Percentiles rank a stretch among this genome's conserved stretches.
These are phyloP conservation scores for Penicillium desertorum DNA, from an alignment of 495 filamentous ascomycete genomes.

Conservation along the genomic window DNA sequence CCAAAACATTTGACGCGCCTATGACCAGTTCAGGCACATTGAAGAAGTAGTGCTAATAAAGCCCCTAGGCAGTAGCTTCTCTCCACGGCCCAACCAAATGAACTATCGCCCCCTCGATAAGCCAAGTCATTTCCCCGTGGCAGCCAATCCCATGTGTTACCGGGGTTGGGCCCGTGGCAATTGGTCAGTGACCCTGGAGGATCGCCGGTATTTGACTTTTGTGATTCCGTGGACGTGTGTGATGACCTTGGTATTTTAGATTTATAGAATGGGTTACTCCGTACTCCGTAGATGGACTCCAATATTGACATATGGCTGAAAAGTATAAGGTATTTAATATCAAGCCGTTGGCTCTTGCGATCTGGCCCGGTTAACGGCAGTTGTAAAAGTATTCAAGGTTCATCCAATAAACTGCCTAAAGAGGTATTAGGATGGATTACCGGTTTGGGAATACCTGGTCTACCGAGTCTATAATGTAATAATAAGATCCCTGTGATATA, in stretches of 20 bases:
- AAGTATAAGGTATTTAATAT: not conserved
- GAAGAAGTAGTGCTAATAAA: slow-evolving; percentile 8
- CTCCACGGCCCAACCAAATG: slow-evolving; percentile 35
- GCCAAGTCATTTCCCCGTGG: slow-evolving; percentile 23
- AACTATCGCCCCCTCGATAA: slow-evolving; percentile 26
- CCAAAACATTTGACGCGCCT: slow-evolving; percentile 10
- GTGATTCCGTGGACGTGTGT: slow-evolving; percentile 19
- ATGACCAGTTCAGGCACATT: slow-evolving; percentile 17
- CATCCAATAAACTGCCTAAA: not conserved
- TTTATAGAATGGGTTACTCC: not conserved
- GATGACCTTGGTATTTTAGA: not conserved
- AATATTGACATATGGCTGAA: too few relatives aligned
- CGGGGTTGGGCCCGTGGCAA: slow-evolving; percentile 17
- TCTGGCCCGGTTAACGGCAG: not conserved
- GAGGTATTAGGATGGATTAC: not conserved
- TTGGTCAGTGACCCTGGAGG: slow-evolving; percentile 27
- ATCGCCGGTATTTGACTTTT: slow-evolving; percentile 32
- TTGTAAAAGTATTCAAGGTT: not conserved
- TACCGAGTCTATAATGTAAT: not conserved
- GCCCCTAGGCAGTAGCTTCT: slow-evolving; percentile 14
- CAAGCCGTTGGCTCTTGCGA: not conserved
- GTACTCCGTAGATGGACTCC: not conserved
- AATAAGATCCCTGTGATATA: slow-evolving; percentile 2
- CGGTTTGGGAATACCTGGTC: not conserved
- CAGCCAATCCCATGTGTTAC: slow-evolving; percentile 23